Evolutionary conservation across 2,329 filamentous ascomycete species (phyloP).

Genomic region (Leptographium lundbergii): DNA sequence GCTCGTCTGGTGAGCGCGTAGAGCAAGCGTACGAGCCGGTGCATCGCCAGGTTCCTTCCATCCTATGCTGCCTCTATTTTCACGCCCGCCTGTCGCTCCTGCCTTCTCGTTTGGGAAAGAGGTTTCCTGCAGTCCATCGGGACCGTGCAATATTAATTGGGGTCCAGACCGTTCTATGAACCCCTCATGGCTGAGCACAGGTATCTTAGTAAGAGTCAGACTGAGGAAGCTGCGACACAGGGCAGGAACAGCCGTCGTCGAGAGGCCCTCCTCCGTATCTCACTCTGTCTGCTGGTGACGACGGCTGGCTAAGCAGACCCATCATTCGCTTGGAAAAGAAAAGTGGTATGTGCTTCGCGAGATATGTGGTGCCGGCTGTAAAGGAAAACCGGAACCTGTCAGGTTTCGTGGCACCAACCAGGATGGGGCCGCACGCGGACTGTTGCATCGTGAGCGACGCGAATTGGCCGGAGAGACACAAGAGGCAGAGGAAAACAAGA

Average conservation of each 20-base stretch:
- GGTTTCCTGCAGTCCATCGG: background rate
- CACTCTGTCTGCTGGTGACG: background rate
- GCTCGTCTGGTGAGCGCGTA: background rate
- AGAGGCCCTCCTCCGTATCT: no score
- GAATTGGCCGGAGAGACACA: background rate
- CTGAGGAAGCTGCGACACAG: background rate
- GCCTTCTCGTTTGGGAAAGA: background rate
- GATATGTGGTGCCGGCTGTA: background rate
- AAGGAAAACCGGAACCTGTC: background rate
- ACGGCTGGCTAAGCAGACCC: background rate
- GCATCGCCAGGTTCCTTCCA: background rate
- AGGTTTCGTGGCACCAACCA: constrained; percentile 1
- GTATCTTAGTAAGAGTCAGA: background rate
- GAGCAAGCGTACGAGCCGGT: background rate
- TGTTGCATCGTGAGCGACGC: background rate
- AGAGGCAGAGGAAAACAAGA: background rate
- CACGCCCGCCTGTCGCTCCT: background rate
- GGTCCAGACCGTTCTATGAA: background rate
- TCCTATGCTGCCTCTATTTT: background rate
- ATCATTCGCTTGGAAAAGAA: background rate
- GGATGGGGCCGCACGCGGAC: background rate
- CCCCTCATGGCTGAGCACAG: background rate
- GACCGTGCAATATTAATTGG: background rate
- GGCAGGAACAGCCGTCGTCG: background rate
- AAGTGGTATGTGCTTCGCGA: background rate